phyloP scores from a whole-genome alignment of 2,329 filamentous ascomycete species.

The Paecilomyces sp. region DNA sequence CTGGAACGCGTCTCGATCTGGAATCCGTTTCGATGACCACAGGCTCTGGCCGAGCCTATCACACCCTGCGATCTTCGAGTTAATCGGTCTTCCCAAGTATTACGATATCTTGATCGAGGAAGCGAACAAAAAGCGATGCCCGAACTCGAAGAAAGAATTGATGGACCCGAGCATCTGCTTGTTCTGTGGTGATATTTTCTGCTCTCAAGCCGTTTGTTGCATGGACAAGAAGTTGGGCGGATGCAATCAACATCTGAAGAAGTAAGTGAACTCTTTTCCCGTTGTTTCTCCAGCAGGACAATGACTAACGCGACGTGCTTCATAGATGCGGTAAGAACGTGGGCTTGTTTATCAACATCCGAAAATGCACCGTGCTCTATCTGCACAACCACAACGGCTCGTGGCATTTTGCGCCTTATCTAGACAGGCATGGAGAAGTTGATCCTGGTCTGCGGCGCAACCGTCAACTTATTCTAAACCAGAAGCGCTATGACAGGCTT shows the following conservation, averaged over 20 bases:
- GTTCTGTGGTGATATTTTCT: slow-evolving; percentile 95
- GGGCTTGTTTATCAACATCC: slow-evolving; percentile 93
- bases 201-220: slow-evolving; percentile 89
- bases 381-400: slow-evolving; percentile 75
- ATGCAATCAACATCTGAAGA: slow-evolving; percentile 81
- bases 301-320: slow-evolving; percentile 10
- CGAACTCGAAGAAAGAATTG: slow-evolving; percentile 83
- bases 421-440: slow-evolving; percentile 92
- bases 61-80: slow-evolving; percentile 88
- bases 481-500: slow-evolving; percentile 86
- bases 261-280: slow-evolving; percentile 46
- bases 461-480: slow-evolving; percentile 85
- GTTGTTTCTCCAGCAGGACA: background rate
- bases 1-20: slow-evolving; percentile 28
- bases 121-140: slow-evolving; percentile 74
- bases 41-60: slow-evolving; percentile 47
- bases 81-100: slow-evolving; percentile 84
- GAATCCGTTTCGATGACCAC: slow-evolving; percentile 24
- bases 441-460: slow-evolving; percentile 84
- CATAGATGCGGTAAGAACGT: slow-evolving; percentile 77
- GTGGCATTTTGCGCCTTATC: slow-evolving; percentile 82
- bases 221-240: slow-evolving; percentile 66
- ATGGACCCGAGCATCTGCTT: slow-evolving; percentile 87
- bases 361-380: slow-evolving; percentile 89
- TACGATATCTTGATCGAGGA: slow-evolving; percentile 92